phyloP scores from a whole-genome alignment of 2,329 filamentous ascomycete genomes.

The Aspergillus sp. region DNA sequence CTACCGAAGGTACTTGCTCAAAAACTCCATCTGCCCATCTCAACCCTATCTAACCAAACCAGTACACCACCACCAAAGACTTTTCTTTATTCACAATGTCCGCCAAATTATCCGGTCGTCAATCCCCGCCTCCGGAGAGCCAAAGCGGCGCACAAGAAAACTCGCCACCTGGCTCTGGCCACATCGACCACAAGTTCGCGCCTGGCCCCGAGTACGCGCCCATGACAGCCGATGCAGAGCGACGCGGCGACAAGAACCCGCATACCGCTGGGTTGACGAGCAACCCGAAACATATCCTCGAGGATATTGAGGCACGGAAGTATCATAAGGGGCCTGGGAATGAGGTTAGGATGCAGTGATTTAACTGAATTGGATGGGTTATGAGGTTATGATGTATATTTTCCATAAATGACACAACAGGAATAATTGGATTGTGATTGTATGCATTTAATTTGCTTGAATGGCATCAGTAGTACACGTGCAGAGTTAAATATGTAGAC shows the following conservation, averaged over 20 bases:
- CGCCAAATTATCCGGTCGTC: conserved; percentile 62
- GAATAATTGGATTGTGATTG: neutral
- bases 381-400: neutral
- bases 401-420: neutral
- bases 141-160: conserved; percentile 66
- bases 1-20: neutral
- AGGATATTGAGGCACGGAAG: conserved; percentile 39
- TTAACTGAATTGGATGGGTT: neutral
- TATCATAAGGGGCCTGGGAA: conserved; percentile 20
- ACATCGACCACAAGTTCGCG: conserved; percentile 13
- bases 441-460: neutral
- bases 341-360: neutral
- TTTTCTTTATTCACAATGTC: conserved; percentile 51
- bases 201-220: conserved; percentile 27
- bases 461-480: neutral
- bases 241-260: neutral
- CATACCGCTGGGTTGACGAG: conserved; percentile 32
- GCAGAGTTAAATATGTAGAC: too few relatives aligned
- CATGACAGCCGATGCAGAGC: neutral
- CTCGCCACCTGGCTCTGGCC: conserved; percentile 1
- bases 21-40: neutral
- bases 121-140: conserved; percentile 73
- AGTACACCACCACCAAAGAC: neutral
- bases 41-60: too few relatives aligned
- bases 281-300: conserved; percentile 44